These are phyloP conservation scores for Thelonectria olida DNA, from an alignment of 2,329 filamentous ascomycete species.

Conservation along the genomic window DNA sequence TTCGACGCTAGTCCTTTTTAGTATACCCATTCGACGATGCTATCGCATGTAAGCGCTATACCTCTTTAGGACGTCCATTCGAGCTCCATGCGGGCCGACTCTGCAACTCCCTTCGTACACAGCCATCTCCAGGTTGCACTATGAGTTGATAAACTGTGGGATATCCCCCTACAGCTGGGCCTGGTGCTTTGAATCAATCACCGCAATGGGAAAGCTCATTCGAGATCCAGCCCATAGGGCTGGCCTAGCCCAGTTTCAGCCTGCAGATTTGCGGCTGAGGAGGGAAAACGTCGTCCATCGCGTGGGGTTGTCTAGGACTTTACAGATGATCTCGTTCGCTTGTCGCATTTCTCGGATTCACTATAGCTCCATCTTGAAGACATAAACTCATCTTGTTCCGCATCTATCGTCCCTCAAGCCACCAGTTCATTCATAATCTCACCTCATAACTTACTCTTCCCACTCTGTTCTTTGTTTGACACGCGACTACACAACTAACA, in stretches of 20 bases:
- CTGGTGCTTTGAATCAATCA: not conserved
- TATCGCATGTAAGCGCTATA: too few relatives aligned
- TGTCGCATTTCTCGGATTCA: not conserved
- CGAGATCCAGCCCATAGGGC: constrained; percentile 17
- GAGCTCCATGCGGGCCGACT: not conserved
- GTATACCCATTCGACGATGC: not conserved
- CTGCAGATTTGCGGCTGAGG: not conserved
- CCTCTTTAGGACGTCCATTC: not conserved
- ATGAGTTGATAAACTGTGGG: constrained; percentile 6
- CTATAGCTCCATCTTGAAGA: not conserved
- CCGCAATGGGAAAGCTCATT: constrained; percentile 33
- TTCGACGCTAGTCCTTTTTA: constrained; percentile 31
- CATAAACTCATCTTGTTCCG: not conserved
- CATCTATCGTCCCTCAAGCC: not conserved
- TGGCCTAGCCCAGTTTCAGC: constrained; percentile 5
- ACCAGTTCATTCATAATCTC: not conserved
- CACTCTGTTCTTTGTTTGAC: not conserved
- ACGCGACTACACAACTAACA: not conserved
- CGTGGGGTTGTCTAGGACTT: not conserved
- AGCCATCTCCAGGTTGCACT: constrained; percentile 27
- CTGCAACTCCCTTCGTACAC: constrained; percentile 10
- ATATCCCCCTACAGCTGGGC: constrained; percentile 23
- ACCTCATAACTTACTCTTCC: too few relatives aligned
- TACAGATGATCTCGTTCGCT: not conserved
- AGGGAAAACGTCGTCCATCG: not conserved